phyloP scores from a whole-genome alignment of 495 filamentous ascomycete species.

The Penicillium manginii region DNA sequence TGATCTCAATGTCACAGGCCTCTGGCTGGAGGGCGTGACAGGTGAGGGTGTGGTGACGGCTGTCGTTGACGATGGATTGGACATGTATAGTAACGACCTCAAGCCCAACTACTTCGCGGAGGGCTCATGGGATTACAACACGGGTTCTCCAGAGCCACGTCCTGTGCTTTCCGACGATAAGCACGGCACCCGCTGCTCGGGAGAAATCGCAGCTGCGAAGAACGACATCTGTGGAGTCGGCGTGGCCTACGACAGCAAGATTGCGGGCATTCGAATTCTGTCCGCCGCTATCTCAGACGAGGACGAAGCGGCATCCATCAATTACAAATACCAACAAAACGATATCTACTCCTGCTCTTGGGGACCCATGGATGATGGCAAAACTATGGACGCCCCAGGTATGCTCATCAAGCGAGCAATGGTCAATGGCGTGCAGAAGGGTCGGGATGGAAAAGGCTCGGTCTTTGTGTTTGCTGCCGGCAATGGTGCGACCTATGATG shows the following conservation, averaged over 20 bases:
- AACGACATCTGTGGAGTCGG: constrained; percentile 97
- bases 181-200: constrained; percentile 93
- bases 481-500: constrained; percentile 83
- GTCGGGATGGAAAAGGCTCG: constrained; percentile 80
- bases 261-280: constrained; percentile 88
- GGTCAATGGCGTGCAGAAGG: constrained; percentile 88
- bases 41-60: constrained; percentile 87
- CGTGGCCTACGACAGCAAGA: constrained; percentile 88
- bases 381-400: constrained; percentile 91
- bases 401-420: constrained; percentile 88
- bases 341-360: constrained; percentile 99
- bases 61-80: constrained; percentile 94
- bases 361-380: constrained; percentile 92
- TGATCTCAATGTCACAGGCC: constrained; percentile 90
- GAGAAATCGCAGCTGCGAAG: constrained; percentile 86
- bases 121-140: constrained; percentile 96
- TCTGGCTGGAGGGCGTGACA: constrained; percentile 93
- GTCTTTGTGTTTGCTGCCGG: constrained; percentile 97
- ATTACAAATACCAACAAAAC: constrained; percentile 87
- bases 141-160: constrained; percentile 73
- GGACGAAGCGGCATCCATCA: constrained; percentile 90
- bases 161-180: constrained; percentile 79
- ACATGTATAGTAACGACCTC: constrained; percentile 95
- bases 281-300: constrained; percentile 87
- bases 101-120: constrained; percentile 88